Evolutionary conservation across 73 alveolate genomes (phyloP), one percentile per base, ranked within the genome.

Genomic region (Diophrys appendiculata): DNA sequence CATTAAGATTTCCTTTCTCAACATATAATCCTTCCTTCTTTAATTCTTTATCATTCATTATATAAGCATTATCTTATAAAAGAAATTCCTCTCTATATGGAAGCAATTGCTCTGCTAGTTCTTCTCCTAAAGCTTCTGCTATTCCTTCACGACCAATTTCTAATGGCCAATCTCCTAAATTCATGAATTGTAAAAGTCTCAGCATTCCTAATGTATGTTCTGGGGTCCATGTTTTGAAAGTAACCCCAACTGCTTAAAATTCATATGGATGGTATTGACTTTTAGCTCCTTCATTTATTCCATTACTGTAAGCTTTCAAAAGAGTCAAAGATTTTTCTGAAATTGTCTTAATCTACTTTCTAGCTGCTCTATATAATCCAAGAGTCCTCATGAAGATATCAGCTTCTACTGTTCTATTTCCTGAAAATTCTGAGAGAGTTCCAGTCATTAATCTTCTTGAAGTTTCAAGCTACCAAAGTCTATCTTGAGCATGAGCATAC

Each of bases 301-400:
- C 99, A 84, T 89, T 96, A 52, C 94, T 81, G 88, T 78, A 93
- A 0, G 64, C 89, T 72, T 34, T 89, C 84, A 18, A 87, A 34
- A 18, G 83, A 33, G 1, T 90, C 83, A 68, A 67, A 53, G 0
- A 84, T 65, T 76, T 93, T 92, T 43, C 52, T 73, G 79, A 89
- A 25, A 90, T 69, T 64, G 83, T 81, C 35, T 75, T 83, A 24
- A 70, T 72, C 54, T 89, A 90, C 54, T 86, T 85, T 78, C 80
- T 81, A 73, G 98, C 93, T 29, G 89, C 81, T 35, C 88, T 69
- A 23, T 77, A 67, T 28, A 95, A 80, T 5, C 94, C 96, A 27
- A 96, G 69, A 11, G 83, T 86, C 86, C 99, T 92, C 70, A 91
- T 54, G 82, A 93, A 88, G 64, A 85, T 89, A 80, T 96, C 99